Base-by-base conservation (phyloP, 2,329 filamentous ascomycete genomes). In the Penicillium aurantiogriseum region DNA sequence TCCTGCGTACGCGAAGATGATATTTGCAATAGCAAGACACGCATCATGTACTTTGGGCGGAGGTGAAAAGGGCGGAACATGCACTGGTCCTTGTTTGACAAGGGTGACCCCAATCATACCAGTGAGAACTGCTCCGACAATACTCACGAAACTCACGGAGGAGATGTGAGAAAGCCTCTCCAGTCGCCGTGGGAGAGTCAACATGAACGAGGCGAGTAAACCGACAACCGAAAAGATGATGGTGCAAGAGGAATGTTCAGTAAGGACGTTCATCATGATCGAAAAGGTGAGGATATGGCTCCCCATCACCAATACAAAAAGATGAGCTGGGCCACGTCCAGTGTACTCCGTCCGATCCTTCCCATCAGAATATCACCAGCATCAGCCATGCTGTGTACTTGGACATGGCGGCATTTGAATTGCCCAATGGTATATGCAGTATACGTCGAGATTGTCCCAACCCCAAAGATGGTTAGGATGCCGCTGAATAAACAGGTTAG, bases 241-340 rank as follows among this genome's bases (percentile, higher is more conserved):
- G 7, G 83, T 85, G 71, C 85, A 89, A 1, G 80, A 77, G 0
- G 77, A 81, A 58, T 86, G 80, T 2, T 82, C 73, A 5, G 84
- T 84, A 45, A 89, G 75, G 57, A 80, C 83, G 61, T 85, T 84
- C 71, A 88, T 82, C 68, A 86, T 86, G 65, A 89, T 86, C 25
- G 81, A 81, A 60, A 88, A 88, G 0, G 85, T 88, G 57, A 89
- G 74, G 56, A 87, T 79, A 72, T 90, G 88, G 17, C 85, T 87
- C 33, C 81, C 86, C 70, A 87, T 84, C 58, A 88, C 81, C 74
- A 90, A 87, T 57, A 87, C 73, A 45, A 89, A 76, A 88, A 83
- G 15, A 88, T 70, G 5, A 81, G 72, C 63, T 87, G 86, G 61
- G 83, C 85, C 57, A 77, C 71, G 27, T 84, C 85, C 31, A 88